Evolutionary conservation across 1,284 basidiomycete species (phyloP).

Genomic region (Trametes hirsuta): DNA sequence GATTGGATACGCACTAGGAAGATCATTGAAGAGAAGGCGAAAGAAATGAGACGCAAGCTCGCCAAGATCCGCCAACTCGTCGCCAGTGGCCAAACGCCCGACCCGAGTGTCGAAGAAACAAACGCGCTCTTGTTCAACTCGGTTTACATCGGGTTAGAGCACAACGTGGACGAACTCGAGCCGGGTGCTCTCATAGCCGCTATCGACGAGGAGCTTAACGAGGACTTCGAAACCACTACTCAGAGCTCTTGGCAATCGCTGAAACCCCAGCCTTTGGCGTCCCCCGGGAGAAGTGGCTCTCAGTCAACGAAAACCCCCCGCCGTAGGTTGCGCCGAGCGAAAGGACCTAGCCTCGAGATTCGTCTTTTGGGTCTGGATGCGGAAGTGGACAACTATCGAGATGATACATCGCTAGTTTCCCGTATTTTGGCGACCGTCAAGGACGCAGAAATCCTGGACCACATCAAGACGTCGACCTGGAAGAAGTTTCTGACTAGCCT

Average conservation of each 20-base stretch:
- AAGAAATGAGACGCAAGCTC: slow-evolving; percentile 83
- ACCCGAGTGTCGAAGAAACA: slow-evolving; percentile 80
- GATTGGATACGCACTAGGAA: slow-evolving; percentile 90
- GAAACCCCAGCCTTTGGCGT: slow-evolving; percentile 45
- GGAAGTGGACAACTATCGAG: slow-evolving; percentile 68
- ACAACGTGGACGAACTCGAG: slow-evolving; percentile 75
- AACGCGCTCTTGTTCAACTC: slow-evolving; percentile 90
- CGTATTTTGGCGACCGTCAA: slow-evolving; percentile 67
- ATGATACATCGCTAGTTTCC: slow-evolving; percentile 62
- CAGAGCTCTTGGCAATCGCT: slow-evolving; percentile 89
- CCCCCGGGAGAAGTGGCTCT: slow-evolving; percentile 40
- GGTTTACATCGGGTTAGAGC: slow-evolving; percentile 84
- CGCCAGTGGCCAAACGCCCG: slow-evolving; percentile 89
- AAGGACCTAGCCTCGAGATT: slow-evolving; percentile 85
- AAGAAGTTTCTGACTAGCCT: slow-evolving; percentile 92
- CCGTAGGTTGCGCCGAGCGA: slow-evolving; percentile 76
- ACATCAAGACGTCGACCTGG: slow-evolving; percentile 99
- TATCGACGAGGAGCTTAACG: slow-evolving; percentile 88
- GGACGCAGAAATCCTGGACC: slow-evolving; percentile 91
- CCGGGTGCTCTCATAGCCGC: slow-evolving; percentile 81
- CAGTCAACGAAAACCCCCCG: slow-evolving; percentile 52
- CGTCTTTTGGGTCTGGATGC: slow-evolving; percentile 66
- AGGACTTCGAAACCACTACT: slow-evolving; percentile 68
- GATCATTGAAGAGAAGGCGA: slow-evolving; percentile 87
- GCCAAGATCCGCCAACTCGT: slow-evolving; percentile 93